A percentile compares a stretch with the other conserved stretches of the same genome.
Evolutionary conservation across 1,284 basidiomycete species (phyloP).

Genomic region (Heterobasidion irregulare): DNA sequence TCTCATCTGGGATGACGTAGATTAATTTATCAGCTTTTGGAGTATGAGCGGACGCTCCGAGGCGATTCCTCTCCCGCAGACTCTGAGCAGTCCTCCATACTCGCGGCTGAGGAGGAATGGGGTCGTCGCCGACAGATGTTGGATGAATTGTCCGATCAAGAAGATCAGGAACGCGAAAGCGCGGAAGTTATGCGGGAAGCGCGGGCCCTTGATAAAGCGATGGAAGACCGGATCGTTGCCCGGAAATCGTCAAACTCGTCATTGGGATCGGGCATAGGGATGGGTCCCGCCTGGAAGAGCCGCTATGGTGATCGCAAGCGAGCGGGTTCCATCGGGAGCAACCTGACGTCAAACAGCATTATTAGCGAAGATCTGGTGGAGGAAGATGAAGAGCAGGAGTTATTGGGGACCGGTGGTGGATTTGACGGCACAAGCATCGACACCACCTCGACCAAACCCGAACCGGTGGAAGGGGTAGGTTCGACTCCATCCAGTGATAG

Average conservation of each 20-base stretch:
- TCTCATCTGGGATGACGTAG: conserved; percentile 29
- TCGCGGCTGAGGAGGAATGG: conserved; percentile 80
- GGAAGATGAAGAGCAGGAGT: conserved; percentile 67
- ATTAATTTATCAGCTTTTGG: conserved; percentile 93
- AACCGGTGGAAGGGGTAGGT: conserved; percentile 30
- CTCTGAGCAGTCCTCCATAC: conserved; percentile 42
- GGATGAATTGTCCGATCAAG: conserved; percentile 46
- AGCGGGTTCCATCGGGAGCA: conserved; percentile 64
- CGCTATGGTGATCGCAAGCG: conserved; percentile 55
- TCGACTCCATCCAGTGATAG: conserved; percentile 20
- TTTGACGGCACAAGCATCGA: conserved; percentile 41
- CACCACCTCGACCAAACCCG: conserved; percentile 27
- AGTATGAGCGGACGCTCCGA: conserved; percentile 82
- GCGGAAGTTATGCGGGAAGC: conserved; percentile 65
- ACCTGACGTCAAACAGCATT: conserved; percentile 54
- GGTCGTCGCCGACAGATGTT: conserved; percentile 60
- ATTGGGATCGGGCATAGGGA: conserved; percentile 53
- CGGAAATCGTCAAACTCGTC: conserved; percentile 66
- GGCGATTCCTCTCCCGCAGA: conserved; percentile 38
- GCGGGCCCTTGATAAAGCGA: conserved; percentile 68
- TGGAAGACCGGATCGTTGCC: conserved; percentile 71
- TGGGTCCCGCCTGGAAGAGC: conserved; percentile 57
- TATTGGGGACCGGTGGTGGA: conserved; percentile 58
- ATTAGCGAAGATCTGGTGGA: conserved; percentile 75
- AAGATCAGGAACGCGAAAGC: conserved; percentile 46